Evolutionary conservation across 2,329 filamentous ascomycete species (phyloP), one percentile per base, ranked within the genome.

Genomic region (Thyridium curvatum): DNA sequence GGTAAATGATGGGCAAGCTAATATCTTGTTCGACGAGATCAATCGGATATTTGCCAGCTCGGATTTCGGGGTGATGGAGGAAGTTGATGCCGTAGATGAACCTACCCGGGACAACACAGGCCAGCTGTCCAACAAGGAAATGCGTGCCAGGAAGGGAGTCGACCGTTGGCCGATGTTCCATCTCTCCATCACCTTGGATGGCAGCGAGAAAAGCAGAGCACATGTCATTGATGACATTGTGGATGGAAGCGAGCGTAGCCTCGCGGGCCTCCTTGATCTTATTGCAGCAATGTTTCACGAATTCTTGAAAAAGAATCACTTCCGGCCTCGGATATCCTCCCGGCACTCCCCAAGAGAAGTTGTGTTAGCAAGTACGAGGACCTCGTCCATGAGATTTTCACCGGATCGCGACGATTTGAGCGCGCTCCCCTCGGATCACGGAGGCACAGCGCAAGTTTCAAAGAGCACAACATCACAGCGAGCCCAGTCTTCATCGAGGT

Each of bases 141-240:
- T 74, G 30, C 78, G 69, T 51, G 60, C 62, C 12, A 71, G 68
- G 32, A 91, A 86, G 54, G 72, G 79, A 0, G 66, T 90, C 9
- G 88, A 96, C 52, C 75, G 79, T 37, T 93, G 87, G 80, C 89
- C 91, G 0, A 91, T 91, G 81, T 97, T 95, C 52, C 84, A 82
- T 50, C 62, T 97, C n/a, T 77, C 77, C 18, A 74, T 95, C 29
- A 62, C 69, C 3, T 51, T 72, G 10, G 43, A 47, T 4, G 32
- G 18, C 1, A 26, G 26, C 8, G 21, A 38, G 14, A n/a, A 30
- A 41, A 39, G 16, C 39, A 34, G 34, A 14, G 37, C 41, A 10
- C 43, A 51, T 2, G 58, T 61, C n/a, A 18, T 58, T 3, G 59
- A 67, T n/a, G 56, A 61, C 14, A 40, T 71, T 12, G 53, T 76